Evolutionary conservation across 2,329 filamentous ascomycete genomes (phyloP), one percentile per base, ranked within the genome.

Genomic region (Ascochyta pisi): DNA sequence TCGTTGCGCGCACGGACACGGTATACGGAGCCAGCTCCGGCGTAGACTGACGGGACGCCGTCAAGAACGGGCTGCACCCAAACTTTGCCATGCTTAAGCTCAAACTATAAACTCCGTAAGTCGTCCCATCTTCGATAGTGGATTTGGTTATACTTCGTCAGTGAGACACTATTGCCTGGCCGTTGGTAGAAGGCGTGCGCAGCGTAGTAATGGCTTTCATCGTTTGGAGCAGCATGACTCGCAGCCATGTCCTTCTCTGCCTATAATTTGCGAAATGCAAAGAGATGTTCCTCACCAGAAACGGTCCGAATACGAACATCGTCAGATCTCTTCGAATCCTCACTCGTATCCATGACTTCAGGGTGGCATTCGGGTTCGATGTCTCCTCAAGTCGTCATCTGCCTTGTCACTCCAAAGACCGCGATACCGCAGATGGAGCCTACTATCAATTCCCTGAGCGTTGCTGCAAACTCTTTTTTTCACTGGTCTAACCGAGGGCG

Each of bases 1-100:
- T n/a, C n/a, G n/a, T n/a, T n/a, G n/a, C n/a, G n/a, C n/a, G n/a
- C n/a, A n/a, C n/a, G n/a, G n/a, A n/a, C n/a, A n/a, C n/a, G n/a
- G n/a, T n/a, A 43, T 15, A 19, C 66, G 65, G 66, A 67, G 29
- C 38, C 37, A 23, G 42, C 61, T 69, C 66, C 66, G 64, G 58
- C 44, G 47, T 50, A 50, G 53, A 54, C 49, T 53, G 58, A 41
- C 66, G 53, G 52, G 23, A 16, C 35, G 46, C 46, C 27, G 33
- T 48, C 34, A 50, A 44, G 38, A 27, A 39, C 27, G n/a, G 47
- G 41, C 50, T 46, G 37, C 51, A 44, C 35, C 47, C 45, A 50
- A 44, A 50, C 12, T 10, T 44, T 41, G 38, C 37, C 48, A 16
- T 40, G 22, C 42, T 37, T 22, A 51, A 39, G 44, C 39, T 40